Percentiles rank a stretch among this genome's conserved stretches.
phyloP scores from a whole-genome alignment of 2,329 filamentous ascomycete genomes.

The Fusarium graminum region DNA sequence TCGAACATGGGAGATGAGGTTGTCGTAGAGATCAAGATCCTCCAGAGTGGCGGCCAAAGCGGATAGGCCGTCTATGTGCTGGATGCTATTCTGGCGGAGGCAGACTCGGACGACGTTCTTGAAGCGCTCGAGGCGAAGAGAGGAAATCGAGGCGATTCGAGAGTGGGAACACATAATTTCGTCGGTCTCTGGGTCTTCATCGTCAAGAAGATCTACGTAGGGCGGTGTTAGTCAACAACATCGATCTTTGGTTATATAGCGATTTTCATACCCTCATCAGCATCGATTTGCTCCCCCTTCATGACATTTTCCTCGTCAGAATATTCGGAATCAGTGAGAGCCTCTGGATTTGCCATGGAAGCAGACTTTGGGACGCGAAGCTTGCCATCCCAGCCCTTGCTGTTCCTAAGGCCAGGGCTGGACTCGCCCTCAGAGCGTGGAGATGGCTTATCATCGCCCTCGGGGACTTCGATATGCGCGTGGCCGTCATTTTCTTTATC shows the following conservation, averaged over 20 bases:
- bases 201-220: constrained; percentile 69
- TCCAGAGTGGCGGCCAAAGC: constrained; percentile 74
- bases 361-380: constrained; percentile 74
- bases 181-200: constrained; percentile 71
- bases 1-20: constrained; percentile 87
- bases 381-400: constrained; percentile 87
- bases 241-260: background rate
- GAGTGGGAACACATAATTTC: constrained; percentile 94
- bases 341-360: constrained; percentile 81
- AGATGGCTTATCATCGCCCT: constrained; percentile 59
- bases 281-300: constrained; percentile 79
- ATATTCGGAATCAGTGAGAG: constrained; percentile 86
- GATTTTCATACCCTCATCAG: constrained; percentile 78
- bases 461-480: constrained; percentile 64
- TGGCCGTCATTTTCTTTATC: constrained; percentile 55
- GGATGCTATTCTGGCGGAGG: constrained; percentile 91
- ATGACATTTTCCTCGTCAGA: constrained; percentile 78
- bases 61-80: constrained; percentile 80
- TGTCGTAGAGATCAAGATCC: constrained; percentile 97
- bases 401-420: constrained; percentile 66
- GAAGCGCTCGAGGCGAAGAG: constrained; percentile 87
- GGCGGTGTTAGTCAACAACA: constrained; percentile 33
- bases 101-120: constrained; percentile 81
- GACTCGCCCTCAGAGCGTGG: constrained; percentile 58
- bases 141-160: constrained; percentile 81